Evolutionary conservation across 257 asterid species (phyloP).

Genomic region (Nicotiana noctiflora): DNA sequence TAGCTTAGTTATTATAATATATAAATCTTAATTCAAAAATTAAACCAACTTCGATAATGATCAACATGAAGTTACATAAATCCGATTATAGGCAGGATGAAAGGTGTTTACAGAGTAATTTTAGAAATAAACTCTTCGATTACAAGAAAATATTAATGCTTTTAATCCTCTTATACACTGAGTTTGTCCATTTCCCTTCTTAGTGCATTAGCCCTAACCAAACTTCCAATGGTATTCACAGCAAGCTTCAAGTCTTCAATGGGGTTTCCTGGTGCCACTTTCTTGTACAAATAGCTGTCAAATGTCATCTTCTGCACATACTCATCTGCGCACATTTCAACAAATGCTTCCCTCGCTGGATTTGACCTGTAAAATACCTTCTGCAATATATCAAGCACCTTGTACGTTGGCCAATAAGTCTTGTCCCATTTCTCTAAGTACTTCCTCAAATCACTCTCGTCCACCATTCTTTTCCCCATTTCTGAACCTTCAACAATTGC

Average conservation of each 20-base stretch:
- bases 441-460: constrained; percentile 70
- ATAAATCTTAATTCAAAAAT: neutral
- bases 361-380: constrained; percentile 81
- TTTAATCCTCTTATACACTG: constrained; percentile 24
- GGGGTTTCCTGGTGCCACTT: constrained; percentile 86
- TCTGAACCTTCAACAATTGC: constrained; percentile 83
- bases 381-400: constrained; percentile 77
- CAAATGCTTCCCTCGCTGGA: constrained; percentile 88
- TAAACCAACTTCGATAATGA: neutral
- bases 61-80: neutral
- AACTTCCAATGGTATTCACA: constrained; percentile 76
- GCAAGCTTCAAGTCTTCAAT: constrained; percentile 84
- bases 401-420: constrained; percentile 86
- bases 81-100: neutral
- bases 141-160: neutral
- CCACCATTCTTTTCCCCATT: constrained; percentile 75
- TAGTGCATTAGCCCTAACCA: constrained; percentile 84
- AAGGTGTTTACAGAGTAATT: neutral
- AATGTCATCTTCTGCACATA: constrained; percentile 96
- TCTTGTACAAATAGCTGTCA: constrained; percentile 81
- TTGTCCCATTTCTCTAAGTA: constrained; percentile 87
- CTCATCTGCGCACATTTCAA: constrained; percentile 87
- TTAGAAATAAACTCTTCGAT: neutral
- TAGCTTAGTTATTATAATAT: neutral
- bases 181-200: constrained; percentile 83